Evolutionary conservation across 1,284 basidiomycete species (phyloP).

Genomic region (Ustilago trichophora): DNA sequence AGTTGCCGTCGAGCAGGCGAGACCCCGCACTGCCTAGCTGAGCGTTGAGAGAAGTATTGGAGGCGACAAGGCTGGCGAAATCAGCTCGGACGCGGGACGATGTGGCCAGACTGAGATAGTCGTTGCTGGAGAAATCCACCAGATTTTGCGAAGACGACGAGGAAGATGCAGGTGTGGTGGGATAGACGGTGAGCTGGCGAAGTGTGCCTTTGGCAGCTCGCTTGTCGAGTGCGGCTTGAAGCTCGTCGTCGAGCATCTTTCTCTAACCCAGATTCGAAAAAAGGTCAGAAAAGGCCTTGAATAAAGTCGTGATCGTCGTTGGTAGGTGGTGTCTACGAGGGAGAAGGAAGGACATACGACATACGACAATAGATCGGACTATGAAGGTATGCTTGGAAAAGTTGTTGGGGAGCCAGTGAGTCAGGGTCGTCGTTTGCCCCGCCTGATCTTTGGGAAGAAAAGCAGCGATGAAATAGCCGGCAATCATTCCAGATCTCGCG

Average conservation of each 20-base stretch:
- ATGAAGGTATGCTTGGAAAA: neutral
- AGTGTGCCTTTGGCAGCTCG: conserved; percentile 54
- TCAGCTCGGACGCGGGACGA: conserved; percentile 70
- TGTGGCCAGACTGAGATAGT: conserved; percentile 86
- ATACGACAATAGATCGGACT: neutral
- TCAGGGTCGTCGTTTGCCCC: no score
- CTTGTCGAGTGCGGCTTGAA: conserved; percentile 46
- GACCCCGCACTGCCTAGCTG: conserved; percentile 82
- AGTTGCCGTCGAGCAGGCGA: conserved; percentile 82
- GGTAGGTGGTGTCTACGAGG: no score
- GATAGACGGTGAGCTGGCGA: conserved; percentile 46
- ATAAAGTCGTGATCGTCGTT: no score
- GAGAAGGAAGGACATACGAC: no score
- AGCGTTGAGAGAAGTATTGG: conserved; percentile 5
- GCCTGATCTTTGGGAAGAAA: conserved; percentile 3
- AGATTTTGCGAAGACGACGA: conserved; percentile 33
- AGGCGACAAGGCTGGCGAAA: conserved; percentile 23
- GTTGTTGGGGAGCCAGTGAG: neutral
- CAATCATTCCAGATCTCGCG: neutral
- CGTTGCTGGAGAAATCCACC: conserved; percentile 86
- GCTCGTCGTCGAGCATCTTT: conserved; percentile 54
- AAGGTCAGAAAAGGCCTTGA: no score
- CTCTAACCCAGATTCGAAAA: no score
- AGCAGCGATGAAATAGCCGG: conserved; percentile 2
- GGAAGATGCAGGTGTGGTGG: conserved; percentile 22